These are phyloP conservation scores for Erodium texanum DNA, from an alignment of 441 rosid species.

Conservation along the genomic window DNA sequence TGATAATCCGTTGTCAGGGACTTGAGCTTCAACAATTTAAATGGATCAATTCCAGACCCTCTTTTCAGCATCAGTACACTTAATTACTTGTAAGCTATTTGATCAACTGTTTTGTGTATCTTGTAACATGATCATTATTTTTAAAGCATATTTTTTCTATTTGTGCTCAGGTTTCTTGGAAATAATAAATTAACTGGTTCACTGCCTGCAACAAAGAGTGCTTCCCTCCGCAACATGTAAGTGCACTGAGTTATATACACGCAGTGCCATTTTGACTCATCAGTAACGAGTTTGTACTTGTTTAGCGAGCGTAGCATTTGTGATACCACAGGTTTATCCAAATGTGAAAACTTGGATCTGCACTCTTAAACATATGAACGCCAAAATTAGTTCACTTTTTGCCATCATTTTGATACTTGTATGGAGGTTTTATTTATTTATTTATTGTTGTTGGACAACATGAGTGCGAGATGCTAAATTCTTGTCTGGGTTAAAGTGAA, in stretches of 20 bases:
- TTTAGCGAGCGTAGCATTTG: neutral
- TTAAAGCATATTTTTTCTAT: conserved; percentile 9
- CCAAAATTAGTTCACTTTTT: neutral
- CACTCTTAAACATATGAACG: neutral
- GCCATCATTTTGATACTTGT: neutral
- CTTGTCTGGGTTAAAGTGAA: neutral
- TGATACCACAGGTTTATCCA: neutral
- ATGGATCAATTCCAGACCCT: conserved; percentile 39
- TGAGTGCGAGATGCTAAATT: neutral
- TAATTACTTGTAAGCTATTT: conserved; percentile 30
- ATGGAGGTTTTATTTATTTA: neutral
- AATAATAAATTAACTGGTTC: conserved; percentile 45
- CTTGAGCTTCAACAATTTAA: conserved; percentile 55
- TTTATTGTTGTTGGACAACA: neutral
- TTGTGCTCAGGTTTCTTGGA: conserved; percentile 50
- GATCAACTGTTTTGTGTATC: neutral
- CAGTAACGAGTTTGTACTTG: neutral
- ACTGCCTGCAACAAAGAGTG: conserved; percentile 42
- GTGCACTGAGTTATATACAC: conserved; percentile 14
- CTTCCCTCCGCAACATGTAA: conserved; percentile 45
- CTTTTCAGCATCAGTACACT: conserved; percentile 40
- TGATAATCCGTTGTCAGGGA: conserved; percentile 35
- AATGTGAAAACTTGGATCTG: neutral
- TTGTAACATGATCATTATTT: neutral
- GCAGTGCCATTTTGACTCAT: neutral